Percentiles rank a stretch among this genome's conserved stretches.
Conservation (phyloP, 371 early-diverging fungal genomes). For the Mortierella polycephala region DNA sequence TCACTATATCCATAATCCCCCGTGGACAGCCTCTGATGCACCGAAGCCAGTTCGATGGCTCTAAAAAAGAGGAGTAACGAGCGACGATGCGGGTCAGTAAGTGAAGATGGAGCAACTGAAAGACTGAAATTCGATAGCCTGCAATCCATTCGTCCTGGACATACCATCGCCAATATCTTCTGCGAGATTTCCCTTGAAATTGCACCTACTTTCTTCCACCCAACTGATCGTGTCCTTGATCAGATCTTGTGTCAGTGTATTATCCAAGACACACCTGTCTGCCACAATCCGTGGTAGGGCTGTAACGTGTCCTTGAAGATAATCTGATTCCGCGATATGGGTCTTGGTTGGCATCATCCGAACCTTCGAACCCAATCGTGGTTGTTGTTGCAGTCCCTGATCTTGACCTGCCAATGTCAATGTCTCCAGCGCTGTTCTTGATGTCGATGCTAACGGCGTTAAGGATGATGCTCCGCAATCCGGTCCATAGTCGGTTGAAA, state of each 20-base stretch:
- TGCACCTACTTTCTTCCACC: constrained; percentile 23
- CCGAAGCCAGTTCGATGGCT: constrained; percentile 29
- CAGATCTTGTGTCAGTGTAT: constrained; percentile 60
- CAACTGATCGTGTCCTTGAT: constrained; percentile 46
- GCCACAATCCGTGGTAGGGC: constrained; percentile 68
- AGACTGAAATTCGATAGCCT: not conserved
- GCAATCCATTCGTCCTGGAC: not conserved
- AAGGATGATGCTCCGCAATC: too few species aligned
- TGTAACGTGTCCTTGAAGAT: constrained; percentile 44
- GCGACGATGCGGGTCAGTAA: not conserved
- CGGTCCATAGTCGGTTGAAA: too few species aligned
- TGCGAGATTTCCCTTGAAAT: not conserved
- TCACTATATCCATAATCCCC: constrained; percentile 72
- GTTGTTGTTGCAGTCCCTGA: not conserved
- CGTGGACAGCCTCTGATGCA: constrained; percentile 65
- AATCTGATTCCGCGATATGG: constrained; percentile 17
- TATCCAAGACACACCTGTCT: constrained; percentile 69
- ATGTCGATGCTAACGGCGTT: too few species aligned
- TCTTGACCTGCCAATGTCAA: too few species aligned
- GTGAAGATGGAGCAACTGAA: not conserved
- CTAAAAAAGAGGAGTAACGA: not conserved
- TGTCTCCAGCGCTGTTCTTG: too few species aligned
- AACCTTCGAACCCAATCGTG: not conserved
- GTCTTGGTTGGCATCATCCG: not conserved
- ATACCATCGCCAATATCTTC: not conserved